Percentiles rank a stretch among this genome's conserved stretches.
These are phyloP conservation scores for Schizonepeta tenuifolia DNA, from an alignment of 257 asterid genomes.

Conservation along the genomic window DNA sequence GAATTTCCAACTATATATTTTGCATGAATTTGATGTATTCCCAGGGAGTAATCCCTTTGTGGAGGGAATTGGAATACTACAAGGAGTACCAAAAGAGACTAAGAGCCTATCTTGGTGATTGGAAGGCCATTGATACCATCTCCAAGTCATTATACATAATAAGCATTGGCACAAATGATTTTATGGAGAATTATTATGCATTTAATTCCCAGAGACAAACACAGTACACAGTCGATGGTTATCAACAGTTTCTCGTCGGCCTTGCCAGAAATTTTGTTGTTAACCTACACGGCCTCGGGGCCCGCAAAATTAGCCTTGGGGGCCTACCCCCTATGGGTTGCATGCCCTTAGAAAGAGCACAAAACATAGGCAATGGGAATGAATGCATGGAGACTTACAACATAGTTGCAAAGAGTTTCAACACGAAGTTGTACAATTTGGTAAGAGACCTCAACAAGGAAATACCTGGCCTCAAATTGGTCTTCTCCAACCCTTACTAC, in stretches of 20 bases:
- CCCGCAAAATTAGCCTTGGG: constrained; percentile 70
- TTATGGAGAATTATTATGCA: constrained; percentile 71
- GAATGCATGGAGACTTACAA: constrained; percentile 65
- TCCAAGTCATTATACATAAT: constrained; percentile 61
- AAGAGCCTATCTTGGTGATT: constrained; percentile 55
- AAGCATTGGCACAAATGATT: constrained; percentile 88
- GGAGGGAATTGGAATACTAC: constrained; percentile 79
- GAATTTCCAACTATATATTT: neutral
- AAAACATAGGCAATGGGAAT: constrained; percentile 43
- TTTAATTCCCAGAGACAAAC: constrained; percentile 48
- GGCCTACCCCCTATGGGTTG: constrained; percentile 96
- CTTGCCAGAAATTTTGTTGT: constrained; percentile 55
- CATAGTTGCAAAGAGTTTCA: constrained; percentile 67
- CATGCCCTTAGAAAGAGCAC: constrained; percentile 79
- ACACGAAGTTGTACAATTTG: constrained; percentile 51
- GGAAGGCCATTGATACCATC: constrained; percentile 50
- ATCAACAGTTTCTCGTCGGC: constrained; percentile 55
- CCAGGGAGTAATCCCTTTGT: constrained; percentile 82
- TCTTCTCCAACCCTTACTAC: constrained; percentile 73
- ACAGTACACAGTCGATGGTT: constrained; percentile 56
- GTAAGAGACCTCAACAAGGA: constrained; percentile 50
- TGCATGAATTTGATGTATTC: neutral
- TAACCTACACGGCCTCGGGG: constrained; percentile 66
- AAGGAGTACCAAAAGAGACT: constrained; percentile 68
- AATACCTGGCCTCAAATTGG: constrained; percentile 59